Percentiles rank a stretch among this genome's conserved stretches.
Conservation (phyloP, 208 protist species). For the Trypanosoma congolense region DNA sequence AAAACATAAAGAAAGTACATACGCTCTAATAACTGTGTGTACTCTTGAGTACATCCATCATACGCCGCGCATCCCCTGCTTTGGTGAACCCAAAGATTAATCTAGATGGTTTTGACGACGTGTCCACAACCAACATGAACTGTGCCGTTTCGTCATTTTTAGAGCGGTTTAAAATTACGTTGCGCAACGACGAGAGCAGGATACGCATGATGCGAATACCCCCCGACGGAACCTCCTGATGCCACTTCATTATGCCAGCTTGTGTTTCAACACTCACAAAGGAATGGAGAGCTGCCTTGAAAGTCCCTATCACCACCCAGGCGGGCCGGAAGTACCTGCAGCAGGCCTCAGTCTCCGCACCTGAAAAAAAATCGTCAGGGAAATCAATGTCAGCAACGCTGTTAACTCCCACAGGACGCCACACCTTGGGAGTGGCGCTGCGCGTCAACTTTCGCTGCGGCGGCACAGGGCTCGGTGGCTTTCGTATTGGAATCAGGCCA, state of each 20-base stretch:
- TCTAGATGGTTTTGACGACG: slow-evolving; percentile 65
- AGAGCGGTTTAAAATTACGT: no score
- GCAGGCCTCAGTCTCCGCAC: slow-evolving; percentile 8
- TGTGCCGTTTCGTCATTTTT: no score
- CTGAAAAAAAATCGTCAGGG: slow-evolving; percentile 44
- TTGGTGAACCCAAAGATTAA: slow-evolving; percentile 78
- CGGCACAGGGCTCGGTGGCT: no score
- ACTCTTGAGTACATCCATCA: slow-evolving; percentile 24
- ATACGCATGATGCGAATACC: slow-evolving; percentile 62
- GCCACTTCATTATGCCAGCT: slow-evolving; percentile 59
- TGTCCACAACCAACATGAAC: slow-evolving; percentile 47
- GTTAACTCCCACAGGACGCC: no score
- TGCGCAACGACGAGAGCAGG: no score
- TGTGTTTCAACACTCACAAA: slow-evolving; percentile 60
- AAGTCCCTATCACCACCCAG: slow-evolving; percentile 82
- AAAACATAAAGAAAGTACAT: not conserved
- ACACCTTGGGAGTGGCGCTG: no score
- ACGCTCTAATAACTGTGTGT: slow-evolving; percentile 7
- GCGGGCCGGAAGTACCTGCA: slow-evolving; percentile 48
- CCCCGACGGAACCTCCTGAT: slow-evolving; percentile 65
- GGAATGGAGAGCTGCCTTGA: slow-evolving; percentile 57
- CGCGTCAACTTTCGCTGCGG: no score
- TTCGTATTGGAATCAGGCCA: no score
- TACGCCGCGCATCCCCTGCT: slow-evolving; percentile 40
- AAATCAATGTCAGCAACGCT: slow-evolving; percentile 56